Evolutionary conservation across 805 yeast genomes (phyloP).

Genomic region (Lipomyces sp.): DNA sequence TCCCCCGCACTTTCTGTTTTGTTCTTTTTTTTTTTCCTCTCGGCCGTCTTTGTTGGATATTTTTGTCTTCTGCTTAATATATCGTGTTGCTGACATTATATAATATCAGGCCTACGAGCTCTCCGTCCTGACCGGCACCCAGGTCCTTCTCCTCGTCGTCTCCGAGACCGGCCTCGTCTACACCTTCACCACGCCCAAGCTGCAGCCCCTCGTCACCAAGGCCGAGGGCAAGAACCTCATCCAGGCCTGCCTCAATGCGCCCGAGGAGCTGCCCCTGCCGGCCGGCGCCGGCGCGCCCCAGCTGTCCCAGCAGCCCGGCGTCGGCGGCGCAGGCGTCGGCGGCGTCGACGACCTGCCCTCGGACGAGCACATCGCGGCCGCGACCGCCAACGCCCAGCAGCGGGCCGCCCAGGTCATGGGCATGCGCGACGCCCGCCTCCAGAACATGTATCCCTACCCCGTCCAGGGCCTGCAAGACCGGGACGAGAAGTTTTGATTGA

Average conservation of each 20-base stretch:
- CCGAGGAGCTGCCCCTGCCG: conserved; percentile 39
- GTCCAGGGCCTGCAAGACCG: conserved; percentile 26
- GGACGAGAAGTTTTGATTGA: conserved; percentile 21
- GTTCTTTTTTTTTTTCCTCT: background rate
- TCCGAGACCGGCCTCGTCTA: conserved; percentile 98
- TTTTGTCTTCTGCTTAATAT: background rate
- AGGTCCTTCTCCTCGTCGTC: conserved; percentile 88
- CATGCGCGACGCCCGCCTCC: conserved; percentile 19
- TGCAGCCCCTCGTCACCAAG: conserved; percentile 95
- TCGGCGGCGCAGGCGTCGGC: background rate
- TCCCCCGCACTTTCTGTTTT: background rate
- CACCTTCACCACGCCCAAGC: conserved; percentile 97
- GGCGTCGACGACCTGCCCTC: conserved; percentile 21
- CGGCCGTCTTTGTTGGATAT: background rate
- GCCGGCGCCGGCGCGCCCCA: background rate
- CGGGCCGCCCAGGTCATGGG: conserved; percentile 17
- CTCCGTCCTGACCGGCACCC: conserved; percentile 95
- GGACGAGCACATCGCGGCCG: conserved; percentile 14
- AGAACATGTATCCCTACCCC: conserved; percentile 24
- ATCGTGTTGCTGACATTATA: background rate
- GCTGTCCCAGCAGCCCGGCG: conserved; percentile 7
- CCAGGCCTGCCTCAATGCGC: conserved; percentile 95
- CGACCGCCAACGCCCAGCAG: conserved; percentile 16
- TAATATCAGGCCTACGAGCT: conserved; percentile 80
- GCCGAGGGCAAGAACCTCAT: conserved; percentile 95